Conservation (phyloP, 192 early-diverging fungal species). For the Haplosporangium gracile region DNA sequence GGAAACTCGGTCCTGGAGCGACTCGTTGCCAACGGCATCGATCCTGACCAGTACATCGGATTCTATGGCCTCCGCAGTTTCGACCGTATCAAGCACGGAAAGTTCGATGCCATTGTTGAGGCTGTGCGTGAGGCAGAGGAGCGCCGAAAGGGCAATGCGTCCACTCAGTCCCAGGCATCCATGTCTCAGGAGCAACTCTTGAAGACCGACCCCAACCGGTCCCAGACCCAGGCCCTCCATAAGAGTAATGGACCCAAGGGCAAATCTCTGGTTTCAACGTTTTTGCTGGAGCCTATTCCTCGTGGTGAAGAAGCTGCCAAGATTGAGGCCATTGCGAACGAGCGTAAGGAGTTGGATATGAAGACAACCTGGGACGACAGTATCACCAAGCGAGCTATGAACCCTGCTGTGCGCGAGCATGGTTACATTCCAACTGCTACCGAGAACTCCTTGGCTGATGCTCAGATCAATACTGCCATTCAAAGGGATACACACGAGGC, state of each 20-base stretch:
- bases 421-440: slow-evolving; percentile 49
- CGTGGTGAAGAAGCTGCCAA: slow-evolving; percentile 32
- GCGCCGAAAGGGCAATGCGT: not conserved
- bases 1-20: slow-evolving; percentile 76
- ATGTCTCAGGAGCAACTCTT: not conserved
- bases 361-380: slow-evolving; percentile 46
- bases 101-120: slow-evolving; percentile 53
- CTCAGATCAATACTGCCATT: slow-evolving; percentile 14
- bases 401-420: slow-evolving; percentile 26
- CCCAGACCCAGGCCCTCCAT: not conserved
- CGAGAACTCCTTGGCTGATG: slow-evolving; percentile 22
- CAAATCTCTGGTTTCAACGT: slow-evolving; percentile 24
- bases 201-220: not conserved
- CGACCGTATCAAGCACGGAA: slow-evolving; percentile 74
- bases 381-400: slow-evolving; percentile 46
- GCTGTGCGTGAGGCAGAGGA: slow-evolving; percentile 45
- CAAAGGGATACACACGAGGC: slow-evolving; percentile 21
- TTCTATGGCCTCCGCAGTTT: slow-evolving; percentile 87
- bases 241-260: not conserved
- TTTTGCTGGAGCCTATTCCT: slow-evolving; percentile 34
- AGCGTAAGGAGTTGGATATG: slow-evolving; percentile 23
- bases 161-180: not conserved
- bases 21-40: slow-evolving; percentile 68
- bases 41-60: slow-evolving; percentile 75
- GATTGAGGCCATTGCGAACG: slow-evolving; percentile 26